Base-by-base conservation (phyloP, 2,329 filamentous ascomycete species). In the Aspergillus amoenus region DNA sequence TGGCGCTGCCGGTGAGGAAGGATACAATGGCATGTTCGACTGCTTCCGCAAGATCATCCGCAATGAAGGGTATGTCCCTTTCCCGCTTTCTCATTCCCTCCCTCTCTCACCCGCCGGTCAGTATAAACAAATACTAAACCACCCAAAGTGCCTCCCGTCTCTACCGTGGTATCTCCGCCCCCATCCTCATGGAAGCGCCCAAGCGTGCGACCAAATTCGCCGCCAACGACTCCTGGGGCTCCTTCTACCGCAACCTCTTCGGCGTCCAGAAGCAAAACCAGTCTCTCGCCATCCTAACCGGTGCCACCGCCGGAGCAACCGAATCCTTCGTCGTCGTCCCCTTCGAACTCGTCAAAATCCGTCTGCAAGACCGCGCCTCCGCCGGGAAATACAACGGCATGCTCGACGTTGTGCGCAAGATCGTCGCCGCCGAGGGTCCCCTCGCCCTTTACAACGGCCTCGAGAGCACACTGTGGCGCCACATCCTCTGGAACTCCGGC, bases 131-230 rank as follows among this genome's bases (percentile, higher is more conserved):
- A 24, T 30, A 46, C 21, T 54, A 5, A 42, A 24, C 4, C 4
- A 11, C 15, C 32, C 13, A 21, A 18, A 94, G 91, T 59, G 87
- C 90, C 77, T 94, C 91, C 61, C 87, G 93, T 65, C 83, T 99
- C 60, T 99, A 99, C 82, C 91, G 94, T 66, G 94, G 94, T 71
- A 99, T 99, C 76, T 87, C 85, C 44, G 93, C 94, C 24, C 94
- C 94, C 50, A 97, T 99, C 71, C 84, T 97, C 66, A 99, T 99
- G 93, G 93, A 97, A 78, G 93, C 93, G 56, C 88, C 90, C 77
- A 96, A 96, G 85, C 84, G 92, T 79, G 93, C 93, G 43, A 97
- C 91, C 81, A 99, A 99, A 78, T 99, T 99, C 78, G 93, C 94
- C 46, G 94, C 94, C 78, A 99, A 99, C 79, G 94, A 99, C 75